A percentile compares a stretch with the other conserved stretches of the same genome.
Conservation (phyloP, 2,329 filamentous ascomycete species). For the Juglanconis oblonga region DNA sequence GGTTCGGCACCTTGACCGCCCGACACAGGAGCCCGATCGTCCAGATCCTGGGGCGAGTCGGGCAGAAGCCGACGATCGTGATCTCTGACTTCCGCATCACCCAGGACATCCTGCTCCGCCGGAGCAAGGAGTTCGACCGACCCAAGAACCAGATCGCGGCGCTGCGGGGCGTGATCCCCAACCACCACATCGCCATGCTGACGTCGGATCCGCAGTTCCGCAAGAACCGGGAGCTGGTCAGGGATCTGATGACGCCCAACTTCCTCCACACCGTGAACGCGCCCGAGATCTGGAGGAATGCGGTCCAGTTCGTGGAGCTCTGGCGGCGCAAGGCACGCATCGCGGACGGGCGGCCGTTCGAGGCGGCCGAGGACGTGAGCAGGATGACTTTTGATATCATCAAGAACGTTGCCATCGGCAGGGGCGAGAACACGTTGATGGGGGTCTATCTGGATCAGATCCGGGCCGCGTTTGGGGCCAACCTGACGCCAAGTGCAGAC, state of each 20-base stretch:
- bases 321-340: constrained; percentile 31
- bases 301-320: constrained; percentile 29
- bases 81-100: constrained; percentile 10
- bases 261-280: constrained; percentile 33
- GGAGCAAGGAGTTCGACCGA: constrained; percentile 10
- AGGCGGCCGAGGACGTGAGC: constrained; percentile 28
- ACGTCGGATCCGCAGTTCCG: constrained; percentile 29
- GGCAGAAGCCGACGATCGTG: background rate
- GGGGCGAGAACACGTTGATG: background rate
- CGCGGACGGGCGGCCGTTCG: constrained; percentile 29
- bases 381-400: constrained; percentile 1
- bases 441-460: background rate
- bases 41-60: background rate
- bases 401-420: background rate
- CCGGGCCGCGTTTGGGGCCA: background rate
- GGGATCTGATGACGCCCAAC: constrained; percentile 34
- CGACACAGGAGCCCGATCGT: background rate
- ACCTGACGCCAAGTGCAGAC: too few relatives aligned
- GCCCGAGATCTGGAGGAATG: constrained; percentile 24
- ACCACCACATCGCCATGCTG: constrained; percentile 33
- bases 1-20: background rate
- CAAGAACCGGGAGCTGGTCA: constrained; percentile 30
- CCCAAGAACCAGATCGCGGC: constrained; percentile 22
- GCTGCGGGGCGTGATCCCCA: constrained; percentile 21
- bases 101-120: constrained; percentile 12